Percentiles rank a stretch among this genome's conserved stretches.
Evolutionary conservation across 2,329 filamentous ascomycete species (phyloP).

Genomic region (Penicillium sp.): DNA sequence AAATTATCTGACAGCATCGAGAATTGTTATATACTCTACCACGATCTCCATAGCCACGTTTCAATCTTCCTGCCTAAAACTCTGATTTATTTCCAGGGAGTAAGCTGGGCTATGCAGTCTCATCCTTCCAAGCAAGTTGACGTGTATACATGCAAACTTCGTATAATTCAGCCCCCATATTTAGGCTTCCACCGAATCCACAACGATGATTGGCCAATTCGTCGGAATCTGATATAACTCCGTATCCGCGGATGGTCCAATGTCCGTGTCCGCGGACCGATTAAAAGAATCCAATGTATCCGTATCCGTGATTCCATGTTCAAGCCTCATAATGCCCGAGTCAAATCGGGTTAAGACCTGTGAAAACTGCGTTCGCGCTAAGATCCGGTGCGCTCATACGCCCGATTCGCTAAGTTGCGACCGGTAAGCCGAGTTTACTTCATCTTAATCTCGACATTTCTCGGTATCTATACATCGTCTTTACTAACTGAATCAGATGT

Average conservation of each 20-base stretch:
- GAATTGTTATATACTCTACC: background rate
- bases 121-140: too few relatives aligned
- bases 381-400: conserved; percentile 10
- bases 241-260: conserved; percentile 3
- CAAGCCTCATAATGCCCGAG: background rate
- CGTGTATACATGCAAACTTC: background rate
- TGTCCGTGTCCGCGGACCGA: conserved; percentile 9
- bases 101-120: background rate
- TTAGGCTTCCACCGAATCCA: too few relatives aligned
- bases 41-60: background rate
- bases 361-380: conserved; percentile 14
- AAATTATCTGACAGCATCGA: too few relatives aligned
- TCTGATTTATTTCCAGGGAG: background rate
- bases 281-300: conserved; percentile 4
- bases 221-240: background rate
- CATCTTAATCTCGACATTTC: background rate
- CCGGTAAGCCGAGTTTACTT: conserved; percentile 3
- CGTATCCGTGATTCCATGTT: background rate
- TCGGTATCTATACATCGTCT: background rate
- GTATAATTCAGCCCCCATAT: background rate
- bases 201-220: background rate
- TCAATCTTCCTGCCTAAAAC: background rate
- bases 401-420: conserved; percentile 6
- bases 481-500: conserved; percentile 3
- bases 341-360: conserved; percentile 10